Percentiles rank a stretch among this genome's conserved stretches.
Conservation (phyloP, 1,284 basidiomycete genomes). For the Naganishia cerealis region DNA sequence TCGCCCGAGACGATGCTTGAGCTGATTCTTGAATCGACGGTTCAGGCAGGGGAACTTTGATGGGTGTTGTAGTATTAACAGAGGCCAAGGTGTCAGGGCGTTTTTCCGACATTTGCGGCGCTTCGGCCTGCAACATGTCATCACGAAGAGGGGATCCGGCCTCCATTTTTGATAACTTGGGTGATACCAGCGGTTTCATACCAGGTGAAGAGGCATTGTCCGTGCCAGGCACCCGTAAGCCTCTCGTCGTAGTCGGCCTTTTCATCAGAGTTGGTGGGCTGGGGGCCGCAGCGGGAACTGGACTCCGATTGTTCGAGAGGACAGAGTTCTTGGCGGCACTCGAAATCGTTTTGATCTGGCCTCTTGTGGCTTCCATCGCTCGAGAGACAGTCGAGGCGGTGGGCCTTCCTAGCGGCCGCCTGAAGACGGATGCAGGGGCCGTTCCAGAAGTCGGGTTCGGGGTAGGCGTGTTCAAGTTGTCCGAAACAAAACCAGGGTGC, state of each 20-base stretch:
- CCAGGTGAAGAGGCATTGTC: not conserved
- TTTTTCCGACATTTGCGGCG: not conserved
- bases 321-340: slow-evolving; percentile 20
- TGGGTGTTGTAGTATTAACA: not conserved
- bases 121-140: not conserved
- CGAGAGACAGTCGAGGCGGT: slow-evolving; percentile 14
- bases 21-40: not conserved
- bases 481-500: slow-evolving; percentile 3
- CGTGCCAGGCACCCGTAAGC: not conserved
- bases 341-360: slow-evolving; percentile 25
- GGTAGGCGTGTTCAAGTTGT: slow-evolving; percentile 15
- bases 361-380: slow-evolving; percentile 23
- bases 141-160: not conserved
- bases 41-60: not conserved
- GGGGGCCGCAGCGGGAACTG: not conserved
- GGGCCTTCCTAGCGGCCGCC: slow-evolving; percentile 3
- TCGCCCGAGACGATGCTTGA: not conserved
- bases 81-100: not conserved
- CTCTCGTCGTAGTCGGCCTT: not conserved
- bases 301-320: slow-evolving; percentile 14
- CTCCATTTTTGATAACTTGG: not conserved
- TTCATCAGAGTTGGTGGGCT: not conserved
- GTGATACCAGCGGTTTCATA: not conserved
- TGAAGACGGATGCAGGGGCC: slow-evolving; percentile 20
- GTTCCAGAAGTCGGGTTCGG: not conserved